Evolutionary conservation across 2,329 filamentous ascomycete genomes (phyloP).

Genomic region (Trichoderma endophyticum): DNA sequence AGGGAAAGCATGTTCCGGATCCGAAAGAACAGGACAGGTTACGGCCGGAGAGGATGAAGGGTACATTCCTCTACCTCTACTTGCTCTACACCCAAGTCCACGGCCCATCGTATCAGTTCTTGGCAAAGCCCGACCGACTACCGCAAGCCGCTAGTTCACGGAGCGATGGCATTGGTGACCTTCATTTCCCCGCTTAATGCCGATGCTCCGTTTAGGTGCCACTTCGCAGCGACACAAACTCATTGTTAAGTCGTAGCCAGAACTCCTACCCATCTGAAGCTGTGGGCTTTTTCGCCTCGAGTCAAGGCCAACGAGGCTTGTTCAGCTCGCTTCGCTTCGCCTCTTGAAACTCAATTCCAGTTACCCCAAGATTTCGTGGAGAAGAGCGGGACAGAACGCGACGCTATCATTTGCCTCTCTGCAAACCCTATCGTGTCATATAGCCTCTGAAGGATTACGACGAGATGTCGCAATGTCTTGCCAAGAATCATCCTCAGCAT

Average conservation of each 20-base stretch:
- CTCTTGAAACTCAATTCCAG: background rate
- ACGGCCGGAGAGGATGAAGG: background rate
- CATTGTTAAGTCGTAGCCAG: background rate
- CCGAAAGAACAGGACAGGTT: background rate
- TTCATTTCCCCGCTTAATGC: conserved; percentile 10
- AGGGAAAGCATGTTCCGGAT: background rate
- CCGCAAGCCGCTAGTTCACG: background rate
- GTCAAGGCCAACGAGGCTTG: background rate
- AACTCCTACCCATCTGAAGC: background rate
- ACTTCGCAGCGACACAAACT: background rate
- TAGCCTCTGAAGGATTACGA: background rate
- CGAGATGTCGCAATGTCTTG: background rate
- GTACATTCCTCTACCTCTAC: background rate
- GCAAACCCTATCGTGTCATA: background rate
- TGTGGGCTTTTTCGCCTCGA: background rate
- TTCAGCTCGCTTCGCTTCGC: background rate
- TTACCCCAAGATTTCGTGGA: background rate
- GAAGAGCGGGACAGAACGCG: background rate
- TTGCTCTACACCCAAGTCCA: background rate
- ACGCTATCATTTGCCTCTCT: background rate
- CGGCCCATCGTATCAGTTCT: background rate
- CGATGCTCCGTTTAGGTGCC: background rate
- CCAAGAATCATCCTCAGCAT: no score
- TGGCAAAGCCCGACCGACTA: background rate
- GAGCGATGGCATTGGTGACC: background rate